Evolutionary conservation across 768 basidiomycete genomes (phyloP), one percentile per base, ranked within the genome.

Genomic region (Thelephora ganbajun): DNA sequence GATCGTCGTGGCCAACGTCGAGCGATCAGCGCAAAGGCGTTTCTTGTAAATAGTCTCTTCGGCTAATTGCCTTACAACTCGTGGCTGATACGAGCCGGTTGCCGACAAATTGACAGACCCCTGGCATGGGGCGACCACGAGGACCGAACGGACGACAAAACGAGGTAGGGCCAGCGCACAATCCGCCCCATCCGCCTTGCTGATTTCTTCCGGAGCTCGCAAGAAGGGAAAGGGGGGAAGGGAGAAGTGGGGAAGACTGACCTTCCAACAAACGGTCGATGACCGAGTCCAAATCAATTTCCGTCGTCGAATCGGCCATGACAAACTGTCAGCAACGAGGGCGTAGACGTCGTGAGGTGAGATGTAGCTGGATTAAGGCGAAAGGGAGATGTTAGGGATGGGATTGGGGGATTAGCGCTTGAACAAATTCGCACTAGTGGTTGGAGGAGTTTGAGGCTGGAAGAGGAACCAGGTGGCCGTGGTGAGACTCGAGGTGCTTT

Each of bases 211-310:
- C 26, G 26, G 26, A 30, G 26, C 26, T 30, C 26, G 5, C 26
- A 30, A 14, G 39, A 41, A 22, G 39, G 39, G 14, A 9, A 11
- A 16, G 11, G 39, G 11, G 39, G 18, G 14, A 14, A 41, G 44
- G 44, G 20, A 13, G 36, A 19, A 34, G 16, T 20, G 33, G 34
- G 52, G 49, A 50, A 46, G 59, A 64, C 84, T 68, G 72, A 94
- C 94, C 94, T 83, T 98, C 94, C 54, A 97, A 73, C 53, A 98
- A 75, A 52, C 92, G 78, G 80, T 97, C 94, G 61, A 99, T 98
- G 73, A 99, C 91, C 66, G 91, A 93, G 75, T 99, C 94, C 53
- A 98, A 79, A 77, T 99, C 94, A 69, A 99, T 94, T 66, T 97
- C 94, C 62, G 83, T 84, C 51, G 77, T 69, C 56, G 80, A 70